Evolutionary conservation across 2,329 filamentous ascomycete genomes (phyloP).

Genomic region (Botrytis fabae): DNA sequence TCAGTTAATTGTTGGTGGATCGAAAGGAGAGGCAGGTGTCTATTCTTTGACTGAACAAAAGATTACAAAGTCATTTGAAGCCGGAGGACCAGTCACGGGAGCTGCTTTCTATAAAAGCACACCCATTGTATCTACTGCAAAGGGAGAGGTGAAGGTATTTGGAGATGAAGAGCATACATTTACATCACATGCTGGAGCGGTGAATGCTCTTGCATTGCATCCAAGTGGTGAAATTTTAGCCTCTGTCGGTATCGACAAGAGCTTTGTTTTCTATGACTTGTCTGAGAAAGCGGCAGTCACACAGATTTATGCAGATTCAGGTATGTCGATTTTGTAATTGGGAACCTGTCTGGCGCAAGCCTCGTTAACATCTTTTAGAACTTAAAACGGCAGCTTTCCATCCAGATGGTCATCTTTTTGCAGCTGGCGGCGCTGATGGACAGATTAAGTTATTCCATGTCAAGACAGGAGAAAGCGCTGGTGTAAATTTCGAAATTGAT

Average conservation of each 20-base stretch:
- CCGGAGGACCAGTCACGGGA: constrained; percentile 56
- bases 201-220: constrained; percentile 76
- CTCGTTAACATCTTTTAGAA: constrained; percentile 30
- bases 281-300: constrained; percentile 65
- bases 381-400: constrained; percentile 79
- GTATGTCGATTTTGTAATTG: constrained; percentile 53
- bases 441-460: constrained; percentile 89
- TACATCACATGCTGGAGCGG: constrained; percentile 79
- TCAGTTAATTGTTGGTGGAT: constrained; percentile 62
- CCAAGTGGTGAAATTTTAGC: constrained; percentile 80
- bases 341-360: no score
- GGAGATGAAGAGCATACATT: constrained; percentile 67
- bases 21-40: constrained; percentile 66
- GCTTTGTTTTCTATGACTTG: constrained; percentile 86
- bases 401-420: constrained; percentile 93
- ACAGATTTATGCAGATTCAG: constrained; percentile 76
- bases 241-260: constrained; percentile 89
- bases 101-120: constrained; percentile 50
- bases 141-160: constrained; percentile 73
- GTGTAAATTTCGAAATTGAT: constrained; percentile 67
- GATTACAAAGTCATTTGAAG: constrained; percentile 50
- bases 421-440: constrained; percentile 75
- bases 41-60: constrained; percentile 77
- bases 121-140: constrained; percentile 39
- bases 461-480: constrained; percentile 71